These are phyloP conservation scores for Leccinum disarticulatum DNA, from an alignment of 768 basidiomycete species.

Conservation along the genomic window DNA sequence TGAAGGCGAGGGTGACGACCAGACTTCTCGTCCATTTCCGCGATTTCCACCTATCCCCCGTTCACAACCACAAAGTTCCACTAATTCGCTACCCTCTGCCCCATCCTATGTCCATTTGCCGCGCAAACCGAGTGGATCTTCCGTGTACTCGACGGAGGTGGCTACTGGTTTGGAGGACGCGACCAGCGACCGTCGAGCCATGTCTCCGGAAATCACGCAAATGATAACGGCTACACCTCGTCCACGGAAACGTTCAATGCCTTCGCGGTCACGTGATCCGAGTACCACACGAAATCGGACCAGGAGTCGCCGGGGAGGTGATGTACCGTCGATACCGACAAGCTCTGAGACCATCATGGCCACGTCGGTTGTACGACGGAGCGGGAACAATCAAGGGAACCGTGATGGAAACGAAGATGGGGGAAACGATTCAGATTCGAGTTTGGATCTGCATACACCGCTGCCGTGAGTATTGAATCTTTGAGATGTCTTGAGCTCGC, in stretches of 20 bases:
- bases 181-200: slow-evolving; percentile 17
- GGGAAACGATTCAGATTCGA: slow-evolving; percentile 56
- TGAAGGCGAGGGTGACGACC: slow-evolving; percentile 27
- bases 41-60: slow-evolving; percentile 25
- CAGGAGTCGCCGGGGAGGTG: slow-evolving; percentile 7
- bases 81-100: neutral
- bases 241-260: slow-evolving; percentile 29
- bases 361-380: neutral
- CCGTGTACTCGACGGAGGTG: slow-evolving; percentile 13
- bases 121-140: slow-evolving; percentile 25
- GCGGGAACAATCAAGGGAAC: neutral
- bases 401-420: slow-evolving; percentile 25
- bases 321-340: slow-evolving; percentile 15
- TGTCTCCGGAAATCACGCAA: slow-evolving; percentile 40
- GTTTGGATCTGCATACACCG: slow-evolving; percentile 67
- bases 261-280: slow-evolving; percentile 25
- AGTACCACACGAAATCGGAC: slow-evolving; percentile 14
- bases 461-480: slow-evolving; percentile 51
- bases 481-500: slow-evolving; percentile 1
- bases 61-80: slow-evolving; percentile 11
- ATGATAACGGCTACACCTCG: slow-evolving; percentile 42
- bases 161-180: slow-evolving; percentile 9
- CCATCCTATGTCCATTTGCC: slow-evolving; percentile 25
- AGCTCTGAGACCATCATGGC: slow-evolving; percentile 4
- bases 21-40: slow-evolving; percentile 27